Conservation (phyloP, 2,329 filamentous ascomycete species). For the Neofusicoccum sp. region DNA sequence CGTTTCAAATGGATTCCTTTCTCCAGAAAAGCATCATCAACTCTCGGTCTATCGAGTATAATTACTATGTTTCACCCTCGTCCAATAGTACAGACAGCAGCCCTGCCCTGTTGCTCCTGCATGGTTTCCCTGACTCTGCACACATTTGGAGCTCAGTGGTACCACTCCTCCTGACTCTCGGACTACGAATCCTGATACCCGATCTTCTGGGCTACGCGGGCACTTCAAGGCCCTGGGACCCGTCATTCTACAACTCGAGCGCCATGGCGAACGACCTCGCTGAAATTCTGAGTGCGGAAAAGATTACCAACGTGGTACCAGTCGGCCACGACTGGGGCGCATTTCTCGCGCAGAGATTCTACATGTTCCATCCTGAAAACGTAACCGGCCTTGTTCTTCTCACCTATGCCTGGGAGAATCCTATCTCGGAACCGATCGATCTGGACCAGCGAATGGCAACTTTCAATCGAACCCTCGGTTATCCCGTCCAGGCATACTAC, state of each 20-base stretch:
- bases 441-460: conserved; percentile 38
- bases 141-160: conserved; percentile 49
- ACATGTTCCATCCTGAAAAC: conserved; percentile 45
- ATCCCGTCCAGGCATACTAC: conserved; percentile 48
- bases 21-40: background rate
- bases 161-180: conserved; percentile 41
- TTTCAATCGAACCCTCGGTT: conserved; percentile 41
- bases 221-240: conserved; percentile 37
- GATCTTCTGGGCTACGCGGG: conserved; percentile 44
- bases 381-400: conserved; percentile 46
- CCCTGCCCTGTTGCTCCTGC: conserved; percentile 42
- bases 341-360: conserved; percentile 43
- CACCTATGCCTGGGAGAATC: conserved; percentile 41
- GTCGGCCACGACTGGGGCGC: conserved; percentile 57
- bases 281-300: conserved; percentile 33
- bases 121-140: conserved; percentile 55
- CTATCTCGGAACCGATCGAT: conserved; percentile 36
- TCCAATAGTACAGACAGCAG: conserved; percentile 3
- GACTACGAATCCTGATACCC: conserved; percentile 43
- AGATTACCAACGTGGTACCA: conserved; percentile 29
- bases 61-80: conserved; percentile 28
- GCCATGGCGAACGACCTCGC: conserved; percentile 31
- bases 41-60: conserved; percentile 24
- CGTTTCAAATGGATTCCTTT: background rate
- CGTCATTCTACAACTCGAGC: conserved; percentile 28